Conservation (phyloP, 169 alveolate species). For the Eimeria praecox region DNA sequence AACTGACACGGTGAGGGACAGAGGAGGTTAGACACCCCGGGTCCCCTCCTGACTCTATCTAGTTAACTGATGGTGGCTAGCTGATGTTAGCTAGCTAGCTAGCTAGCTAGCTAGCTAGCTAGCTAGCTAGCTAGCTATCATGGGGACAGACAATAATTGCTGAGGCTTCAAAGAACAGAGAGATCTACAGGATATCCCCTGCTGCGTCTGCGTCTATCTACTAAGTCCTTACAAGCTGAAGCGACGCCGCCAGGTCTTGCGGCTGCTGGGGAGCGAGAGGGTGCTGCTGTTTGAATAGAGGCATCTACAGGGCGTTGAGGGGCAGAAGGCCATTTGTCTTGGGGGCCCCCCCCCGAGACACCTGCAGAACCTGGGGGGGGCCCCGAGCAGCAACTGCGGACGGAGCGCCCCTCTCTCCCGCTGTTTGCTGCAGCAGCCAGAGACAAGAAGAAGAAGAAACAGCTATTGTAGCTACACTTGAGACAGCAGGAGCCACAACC, state of each 20-base stretch:
- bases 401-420: background rate
- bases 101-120: background rate
- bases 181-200: too few relatives aligned
- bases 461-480: too few relatives aligned
- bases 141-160: too few relatives aligned
- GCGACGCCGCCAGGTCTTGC: background rate
- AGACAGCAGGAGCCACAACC: too few relatives aligned
- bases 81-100: background rate
- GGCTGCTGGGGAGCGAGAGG: background rate
- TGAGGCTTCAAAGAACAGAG: too few relatives aligned
- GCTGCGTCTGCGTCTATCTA: too few relatives aligned
- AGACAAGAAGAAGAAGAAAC: background rate
- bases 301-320: background rate
- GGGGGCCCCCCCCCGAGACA: background rate
- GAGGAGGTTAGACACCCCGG: too few relatives aligned
- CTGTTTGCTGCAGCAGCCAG: background rate
- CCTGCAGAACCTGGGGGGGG: background rate
- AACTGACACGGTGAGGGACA: too few relatives aligned
- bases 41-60: too few relatives aligned
- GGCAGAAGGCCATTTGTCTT: background rate
- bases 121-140: too few relatives aligned
- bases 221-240: background rate
- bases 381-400: constrained; percentile 19
- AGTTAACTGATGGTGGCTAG: too few relatives aligned
- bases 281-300: background rate